A percentile compares a stretch with the other conserved stretches of the same genome.
These are phyloP conservation scores for Penicillium hordei DNA, from an alignment of 2,329 filamentous ascomycete genomes.

Conservation along the genomic window DNA sequence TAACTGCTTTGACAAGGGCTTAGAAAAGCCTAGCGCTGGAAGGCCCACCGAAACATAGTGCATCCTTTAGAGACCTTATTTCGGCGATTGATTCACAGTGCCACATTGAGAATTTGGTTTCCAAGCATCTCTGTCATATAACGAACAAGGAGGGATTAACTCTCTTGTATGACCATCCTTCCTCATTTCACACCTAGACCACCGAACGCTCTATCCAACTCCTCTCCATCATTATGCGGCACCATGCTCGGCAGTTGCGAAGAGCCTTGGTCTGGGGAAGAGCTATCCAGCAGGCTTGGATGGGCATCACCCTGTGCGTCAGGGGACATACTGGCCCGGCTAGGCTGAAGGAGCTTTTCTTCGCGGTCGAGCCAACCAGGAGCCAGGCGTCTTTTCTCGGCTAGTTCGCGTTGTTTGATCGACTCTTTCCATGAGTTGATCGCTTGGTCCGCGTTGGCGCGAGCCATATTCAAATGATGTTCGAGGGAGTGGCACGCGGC, in stretches of 20 bases:
- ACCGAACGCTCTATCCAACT: constrained; percentile 56
- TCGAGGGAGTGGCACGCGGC: constrained; percentile 76
- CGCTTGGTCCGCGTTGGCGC: constrained; percentile 64
- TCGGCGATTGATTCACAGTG: background rate
- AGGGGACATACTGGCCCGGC: constrained; percentile 19
- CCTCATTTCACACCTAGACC: constrained; percentile 47
- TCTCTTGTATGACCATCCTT: background rate
- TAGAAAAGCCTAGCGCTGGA: background rate
- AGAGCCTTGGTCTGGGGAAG: constrained; percentile 34
- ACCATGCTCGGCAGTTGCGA: constrained; percentile 41
- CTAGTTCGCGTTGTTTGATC: constrained; percentile 58
- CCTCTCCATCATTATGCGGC: constrained; percentile 50
- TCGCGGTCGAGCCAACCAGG: constrained; percentile 65
- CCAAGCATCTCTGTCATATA: background rate
- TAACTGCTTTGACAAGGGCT: background rate
- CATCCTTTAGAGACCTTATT: background rate
- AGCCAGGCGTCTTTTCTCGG: constrained; percentile 63
- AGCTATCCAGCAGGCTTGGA: constrained; percentile 41
- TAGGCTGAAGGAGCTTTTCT: constrained; percentile 59
- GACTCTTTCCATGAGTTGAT: constrained; percentile 69
- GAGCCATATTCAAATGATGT: constrained; percentile 69
- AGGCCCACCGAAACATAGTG: background rate
- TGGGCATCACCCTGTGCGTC: constrained; percentile 17
- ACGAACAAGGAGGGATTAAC: background rate
- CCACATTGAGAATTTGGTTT: no score